phyloP scores from a whole-genome alignment of 192 early-diverging fungal genomes.

The Paraglomus occultum region DNA sequence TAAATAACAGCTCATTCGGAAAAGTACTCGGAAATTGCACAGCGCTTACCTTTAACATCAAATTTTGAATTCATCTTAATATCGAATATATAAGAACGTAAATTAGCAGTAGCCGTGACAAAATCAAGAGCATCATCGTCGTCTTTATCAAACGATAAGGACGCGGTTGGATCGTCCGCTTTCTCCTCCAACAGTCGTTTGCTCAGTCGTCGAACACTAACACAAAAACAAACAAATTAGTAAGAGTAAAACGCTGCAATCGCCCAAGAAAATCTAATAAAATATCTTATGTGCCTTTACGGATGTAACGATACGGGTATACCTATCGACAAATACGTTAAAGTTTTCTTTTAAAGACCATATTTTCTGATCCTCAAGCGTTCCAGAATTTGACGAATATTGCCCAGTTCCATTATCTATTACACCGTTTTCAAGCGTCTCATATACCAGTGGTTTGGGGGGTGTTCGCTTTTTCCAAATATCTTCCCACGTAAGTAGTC shows the following conservation, averaged over 20 bases:
- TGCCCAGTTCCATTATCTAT: slow-evolving; percentile 3
- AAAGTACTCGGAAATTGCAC: no score
- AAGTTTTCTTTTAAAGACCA: slow-evolving; percentile 73
- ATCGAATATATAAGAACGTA: slow-evolving; percentile 79
- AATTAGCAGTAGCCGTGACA: slow-evolving; percentile 89
- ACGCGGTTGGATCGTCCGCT: slow-evolving; percentile 47
- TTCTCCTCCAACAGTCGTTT: slow-evolving; percentile 44
- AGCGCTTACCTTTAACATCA: slow-evolving; percentile 84
- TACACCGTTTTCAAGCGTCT: slow-evolving; percentile 32
- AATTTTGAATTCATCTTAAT: slow-evolving; percentile 82
- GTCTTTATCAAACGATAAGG: slow-evolving; percentile 92
- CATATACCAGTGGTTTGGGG: slow-evolving; percentile 69
- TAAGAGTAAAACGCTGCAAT: no score
- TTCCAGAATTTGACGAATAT: slow-evolving; percentile 26
- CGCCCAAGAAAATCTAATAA: background rate
- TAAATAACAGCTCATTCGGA: no score
- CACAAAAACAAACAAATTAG: background rate
- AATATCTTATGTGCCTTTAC: background rate
- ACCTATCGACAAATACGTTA: slow-evolving; percentile 73
- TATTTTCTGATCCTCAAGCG: slow-evolving; percentile 63
- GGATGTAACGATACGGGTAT: no score
- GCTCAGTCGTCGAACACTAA: slow-evolving; percentile 54
- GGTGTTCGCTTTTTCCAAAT: slow-evolving; percentile 79
- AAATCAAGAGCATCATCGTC: slow-evolving; percentile 88
- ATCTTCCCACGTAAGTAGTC: slow-evolving; percentile 80